These are phyloP conservation scores for Metschnikowia cerradonensis DNA, from an alignment of 805 yeast genomes.

Conservation along the genomic window DNA sequence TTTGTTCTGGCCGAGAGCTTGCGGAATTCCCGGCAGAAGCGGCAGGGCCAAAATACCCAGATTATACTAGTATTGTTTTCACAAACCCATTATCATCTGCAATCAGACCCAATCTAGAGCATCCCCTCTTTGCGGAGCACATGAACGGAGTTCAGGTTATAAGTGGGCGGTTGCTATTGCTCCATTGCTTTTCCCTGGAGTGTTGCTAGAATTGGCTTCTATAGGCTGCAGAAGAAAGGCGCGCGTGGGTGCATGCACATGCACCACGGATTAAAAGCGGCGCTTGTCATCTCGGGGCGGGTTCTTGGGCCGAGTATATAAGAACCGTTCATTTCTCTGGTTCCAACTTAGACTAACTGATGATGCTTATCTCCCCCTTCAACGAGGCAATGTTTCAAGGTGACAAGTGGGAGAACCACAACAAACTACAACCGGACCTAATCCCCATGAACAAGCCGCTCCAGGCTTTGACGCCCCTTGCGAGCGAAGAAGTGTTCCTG, in stretches of 20 bases:
- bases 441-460: conserved; percentile 1
- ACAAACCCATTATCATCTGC: no score
- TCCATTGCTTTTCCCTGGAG: not conserved
- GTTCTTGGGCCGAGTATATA: not conserved
- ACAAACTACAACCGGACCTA: not conserved
- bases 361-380: conserved; percentile 1
- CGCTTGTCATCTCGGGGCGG: conserved; percentile 1
- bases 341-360: not conserved
- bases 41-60: not conserved
- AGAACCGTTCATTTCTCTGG: not conserved
- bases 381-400: not conserved
- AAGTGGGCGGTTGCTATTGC: not conserved
- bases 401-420: conserved; percentile 2
- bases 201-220: conserved; percentile 1
- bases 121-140: not conserved
- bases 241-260: not conserved
- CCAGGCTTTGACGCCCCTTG: not conserved
- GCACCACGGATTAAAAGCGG: not conserved
- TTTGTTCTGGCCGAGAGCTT: not conserved
- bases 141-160: not conserved
- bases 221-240: conserved; percentile 2
- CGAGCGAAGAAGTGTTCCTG: not conserved
- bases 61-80: no score
- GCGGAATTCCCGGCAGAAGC: not conserved
- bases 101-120: no score